Base-by-base conservation (phyloP, 2,329 filamentous ascomycete species). In the Lachnellula occidentalis region DNA sequence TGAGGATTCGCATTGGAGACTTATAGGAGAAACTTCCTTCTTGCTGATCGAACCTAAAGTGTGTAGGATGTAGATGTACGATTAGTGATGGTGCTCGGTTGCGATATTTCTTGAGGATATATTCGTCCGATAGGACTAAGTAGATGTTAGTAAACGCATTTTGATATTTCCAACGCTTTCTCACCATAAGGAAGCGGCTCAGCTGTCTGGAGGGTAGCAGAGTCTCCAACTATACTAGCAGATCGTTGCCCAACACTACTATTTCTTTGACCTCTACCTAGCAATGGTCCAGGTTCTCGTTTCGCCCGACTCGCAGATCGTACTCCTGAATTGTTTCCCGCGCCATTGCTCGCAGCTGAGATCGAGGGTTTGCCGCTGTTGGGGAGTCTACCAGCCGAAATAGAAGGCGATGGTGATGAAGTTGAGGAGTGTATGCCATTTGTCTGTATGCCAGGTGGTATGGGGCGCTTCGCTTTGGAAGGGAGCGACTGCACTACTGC, bases 1-100 rank as follows among this genome's bases (percentile, higher is more conserved):
- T 76, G 62, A 86, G 79, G 17, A 89, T 73, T 64, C 81, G 84
- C 92, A 97, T 96, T 22, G 94, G 91, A 19, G 91, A 96, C 65
- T 90, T 89, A 72, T 97, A 97, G 5, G 83, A 80, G 65, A 96
- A 96, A 68, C 88, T 92, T 66, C 92, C 89, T 70, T 96, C 91
- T 71, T 96, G 92, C 65, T 91, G 85, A 64, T 97, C 92, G 73
- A 99, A 95, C 55, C 88, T 84, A 69, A 96, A 97, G 72, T 96
- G 87, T 4, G 82, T 90, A 9, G 85, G 79, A 68, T 96, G 86
- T 34, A 99, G 76, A 69, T 96, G 92, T 22, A 99, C 77, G 49
- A 92, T 83, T 22, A 99, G 76, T 4, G 92, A 97, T 0, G 94
- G 92, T 8, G 86, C 82, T 49, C 78, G 78, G 66, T 80, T 83